Conservation (phyloP, 331 rosid species). For the Ulmus americana region DNA sequence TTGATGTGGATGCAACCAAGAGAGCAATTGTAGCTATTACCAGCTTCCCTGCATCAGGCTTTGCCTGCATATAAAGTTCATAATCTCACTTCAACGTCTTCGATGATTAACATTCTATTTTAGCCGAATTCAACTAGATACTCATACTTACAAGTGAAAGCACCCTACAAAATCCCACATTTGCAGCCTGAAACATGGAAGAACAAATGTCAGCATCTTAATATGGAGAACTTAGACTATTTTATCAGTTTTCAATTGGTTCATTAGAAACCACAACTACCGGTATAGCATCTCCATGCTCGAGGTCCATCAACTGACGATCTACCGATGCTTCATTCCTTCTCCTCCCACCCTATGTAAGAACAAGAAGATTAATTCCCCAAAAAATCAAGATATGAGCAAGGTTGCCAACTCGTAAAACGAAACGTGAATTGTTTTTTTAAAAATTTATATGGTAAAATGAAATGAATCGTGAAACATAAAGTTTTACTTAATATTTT, state of each 20-base stretch:
- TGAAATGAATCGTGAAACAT: no score
- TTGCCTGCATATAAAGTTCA: constrained; percentile 39
- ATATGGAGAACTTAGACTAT: constrained; percentile 8
- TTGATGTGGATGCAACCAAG: constrained; percentile 62
- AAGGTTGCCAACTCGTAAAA: no score
- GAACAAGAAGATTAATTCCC: background rate
- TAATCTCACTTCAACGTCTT: constrained; percentile 4
- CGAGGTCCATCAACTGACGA: constrained; percentile 48
- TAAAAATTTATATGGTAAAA: no score
- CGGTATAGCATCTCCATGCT: constrained; percentile 57
- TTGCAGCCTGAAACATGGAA: constrained; percentile 45
- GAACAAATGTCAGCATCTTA: constrained; percentile 22
- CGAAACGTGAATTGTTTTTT: no score
- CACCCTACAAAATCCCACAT: constrained; percentile 59
- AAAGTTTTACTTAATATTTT: no score
- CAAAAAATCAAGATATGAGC: background rate
- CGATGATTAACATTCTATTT: background rate
- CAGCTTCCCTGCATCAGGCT: constrained; percentile 58
- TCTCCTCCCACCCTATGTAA: constrained; percentile 36
- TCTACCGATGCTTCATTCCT: constrained; percentile 24
- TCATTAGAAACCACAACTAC: constrained; percentile 27
- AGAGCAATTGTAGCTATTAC: constrained; percentile 52
- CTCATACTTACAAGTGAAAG: constrained; percentile 59
- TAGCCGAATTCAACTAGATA: constrained; percentile 10
- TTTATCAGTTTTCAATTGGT: constrained; percentile 2